Base-by-base conservation (phyloP, 192 early-diverging fungal species). In the Umbelopsis vinacea region DNA sequence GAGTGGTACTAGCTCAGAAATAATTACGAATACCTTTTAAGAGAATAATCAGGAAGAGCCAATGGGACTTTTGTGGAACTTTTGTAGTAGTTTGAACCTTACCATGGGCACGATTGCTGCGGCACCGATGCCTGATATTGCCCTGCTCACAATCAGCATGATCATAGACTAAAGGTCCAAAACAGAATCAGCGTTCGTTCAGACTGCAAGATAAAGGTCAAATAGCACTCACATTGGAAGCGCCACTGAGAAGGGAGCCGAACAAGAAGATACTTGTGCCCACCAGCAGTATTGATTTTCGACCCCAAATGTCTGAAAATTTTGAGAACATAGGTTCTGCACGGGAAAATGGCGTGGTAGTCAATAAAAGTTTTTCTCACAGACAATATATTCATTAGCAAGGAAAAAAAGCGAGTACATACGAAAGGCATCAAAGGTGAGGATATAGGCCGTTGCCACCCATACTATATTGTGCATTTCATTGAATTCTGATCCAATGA, bases 221-320 rank as follows among this genome's bases (percentile, higher is more conserved):
- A 1, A 12, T 43, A 37, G 15, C 26, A 19, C 24, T 57, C 63
- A 76, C 74, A 50, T 73, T 26, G 2, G 95, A 90, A 23, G 86
- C 74, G n/a, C 93, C 97, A 74, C 96, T 96, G 21, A 96, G 78
- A 0, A 92, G 74, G 0, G 92, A 94, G 6, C 96, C 96, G 9
- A 91, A 52, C 67, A 90, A 86, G 75, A 99, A 99, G 35, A 95
- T 70, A 26, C 82, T 53, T 46, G 95, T 87, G 0, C 93, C 91
- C 40, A 88, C 84, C 0, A 96, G 69, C 37, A 98, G 88, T 17
- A 87, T 86, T 22, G 79, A 53, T 72, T 95, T 92, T 38, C 85
- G 76, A 22, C 88, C 88, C 75, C 96, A 92, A 68, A 97, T 97
- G 74, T 98, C 96, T 52, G 93, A 88, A 67, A 97, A 86, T 73